Percentiles rank a stretch among this genome's conserved stretches.
phyloP scores from a whole-genome alignment of 2,329 filamentous ascomycete genomes.

The Domatiomyces globalis region DNA sequence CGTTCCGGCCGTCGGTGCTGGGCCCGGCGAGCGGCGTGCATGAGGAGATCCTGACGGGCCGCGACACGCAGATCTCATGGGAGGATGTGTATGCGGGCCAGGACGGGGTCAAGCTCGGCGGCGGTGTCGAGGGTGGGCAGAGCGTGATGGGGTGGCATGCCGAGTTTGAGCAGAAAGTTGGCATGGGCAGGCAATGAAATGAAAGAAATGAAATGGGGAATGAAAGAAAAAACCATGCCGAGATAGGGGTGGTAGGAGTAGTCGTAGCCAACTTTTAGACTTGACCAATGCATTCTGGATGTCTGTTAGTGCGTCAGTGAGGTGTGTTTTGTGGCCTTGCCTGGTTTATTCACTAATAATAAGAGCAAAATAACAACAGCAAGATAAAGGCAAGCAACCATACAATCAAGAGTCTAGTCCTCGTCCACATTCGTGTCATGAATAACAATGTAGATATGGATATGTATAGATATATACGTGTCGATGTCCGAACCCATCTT shows the following conservation, averaged over 20 bases:
- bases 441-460: neutral
- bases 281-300: too few relatives aligned
- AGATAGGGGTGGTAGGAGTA: too few relatives aligned
- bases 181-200: conserved; percentile 18
- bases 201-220: too few relatives aligned
- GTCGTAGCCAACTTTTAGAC: neutral
- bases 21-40: conserved; percentile 47
- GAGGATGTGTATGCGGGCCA: conserved; percentile 55
- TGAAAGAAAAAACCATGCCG: too few relatives aligned
- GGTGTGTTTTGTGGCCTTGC: too few relatives aligned
- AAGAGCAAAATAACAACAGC: too few relatives aligned
- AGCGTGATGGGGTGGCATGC: conserved; percentile 13
- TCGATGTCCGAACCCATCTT: neutral
- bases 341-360: too few relatives aligned
- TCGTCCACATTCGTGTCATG: neutral
- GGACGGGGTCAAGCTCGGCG: conserved; percentile 13
- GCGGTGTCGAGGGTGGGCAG: conserved; percentile 11
- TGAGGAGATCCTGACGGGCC: conserved; percentile 73
- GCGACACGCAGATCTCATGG: conserved; percentile 69
- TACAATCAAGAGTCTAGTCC: neutral
- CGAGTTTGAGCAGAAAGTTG: conserved; percentile 18
- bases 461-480: neutral
- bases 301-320: too few relatives aligned
- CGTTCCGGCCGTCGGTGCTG: conserved; percentile 60
- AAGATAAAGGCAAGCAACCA: too few relatives aligned